Evolutionary conservation across 2,329 filamentous ascomycete genomes (phyloP), one percentile per base, ranked within the genome.

Genomic region (Clarireedia hainanense): DNA sequence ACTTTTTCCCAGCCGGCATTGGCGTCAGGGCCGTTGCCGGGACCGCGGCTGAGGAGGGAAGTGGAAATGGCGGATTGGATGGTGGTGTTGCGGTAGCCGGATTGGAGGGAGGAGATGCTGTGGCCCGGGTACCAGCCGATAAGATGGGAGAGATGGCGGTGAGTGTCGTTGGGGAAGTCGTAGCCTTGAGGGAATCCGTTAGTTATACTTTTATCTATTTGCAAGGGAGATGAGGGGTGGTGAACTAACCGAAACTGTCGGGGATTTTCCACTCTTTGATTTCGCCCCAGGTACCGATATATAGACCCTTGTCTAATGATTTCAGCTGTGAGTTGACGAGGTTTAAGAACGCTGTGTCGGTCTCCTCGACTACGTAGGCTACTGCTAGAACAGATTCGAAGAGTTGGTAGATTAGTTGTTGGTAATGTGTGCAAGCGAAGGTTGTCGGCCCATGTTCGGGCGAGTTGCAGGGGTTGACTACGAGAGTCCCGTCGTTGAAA

Each of bases 1-100:
- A 81, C 75, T 58, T 83, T 83, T 17, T 73, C 77, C 80, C 80
- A 83, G 0, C 79, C 80, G 0, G 79, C 72, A 59, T 83, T 78
- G 0, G 75, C 72, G 50, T 82, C 78, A 0, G 63, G 60, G 0
- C 66, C 71, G 24, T 73, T 74, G 2, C 78, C 77, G 2, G 67
- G 61, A 0, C 78, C 79, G 7, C 79, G 74, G 0, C 72, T 69
- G 7, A 70, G 63, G 0, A 83, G 70, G 0, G 75, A 75, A 0
- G 72, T 73, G 5, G 64, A 65, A 1, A 82, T 70, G 0, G 78
- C 78, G 2, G 67, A 56, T 39, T 74, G 73, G 24, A 79, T 72
- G 0, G 68, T 69, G 7, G 39, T 24, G 61, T 77, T 75, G 1
- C 64, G 67, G 65, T 78, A 77, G 24, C 74, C 73, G 17, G 63